Evolutionary conservation across 2,329 filamentous ascomycete species (phyloP).

Genomic region (Dactylonectria macrodidyma): DNA sequence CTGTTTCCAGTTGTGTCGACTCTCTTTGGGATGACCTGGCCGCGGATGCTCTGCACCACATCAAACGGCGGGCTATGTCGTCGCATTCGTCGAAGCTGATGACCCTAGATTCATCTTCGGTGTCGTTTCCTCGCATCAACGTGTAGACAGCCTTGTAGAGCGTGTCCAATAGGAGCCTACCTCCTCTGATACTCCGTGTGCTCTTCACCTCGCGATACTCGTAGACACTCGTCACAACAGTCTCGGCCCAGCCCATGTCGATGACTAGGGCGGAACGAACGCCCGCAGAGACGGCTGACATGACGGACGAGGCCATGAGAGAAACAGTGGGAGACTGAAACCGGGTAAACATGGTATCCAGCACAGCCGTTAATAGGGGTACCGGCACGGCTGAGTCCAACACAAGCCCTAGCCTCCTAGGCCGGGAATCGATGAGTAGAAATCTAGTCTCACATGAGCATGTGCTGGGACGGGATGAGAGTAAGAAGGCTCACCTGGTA

Average conservation of each 20-base stretch:
- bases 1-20: conserved; percentile 60
- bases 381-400: conserved; percentile 85
- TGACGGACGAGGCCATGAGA: conserved; percentile 82
- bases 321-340: conserved; percentile 88
- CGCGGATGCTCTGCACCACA: conserved; percentile 76
- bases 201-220: conserved; percentile 88
- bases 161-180: conserved; percentile 78
- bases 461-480: not conserved
- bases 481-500: conserved; percentile 74
- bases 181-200: conserved; percentile 80
- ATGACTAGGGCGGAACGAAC: conserved; percentile 88
- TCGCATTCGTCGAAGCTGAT: conserved; percentile 86
- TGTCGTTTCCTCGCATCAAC: conserved; percentile 49
- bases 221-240: conserved; percentile 86
- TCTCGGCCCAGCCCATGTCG: conserved; percentile 95
- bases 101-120: conserved; percentile 53
- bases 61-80: conserved; percentile 80
- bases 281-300: conserved; percentile 83
- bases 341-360: conserved; percentile 84
- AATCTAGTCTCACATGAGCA: conserved; percentile 59
- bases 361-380: conserved; percentile 80
- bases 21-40: conserved; percentile 53
- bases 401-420: conserved; percentile 81
- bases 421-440: conserved; percentile 80
- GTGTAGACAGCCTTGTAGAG: conserved; percentile 74